These are phyloP conservation scores for Pisolithus albus DNA, from an alignment of 768 basidiomycete species.

Conservation along the genomic window DNA sequence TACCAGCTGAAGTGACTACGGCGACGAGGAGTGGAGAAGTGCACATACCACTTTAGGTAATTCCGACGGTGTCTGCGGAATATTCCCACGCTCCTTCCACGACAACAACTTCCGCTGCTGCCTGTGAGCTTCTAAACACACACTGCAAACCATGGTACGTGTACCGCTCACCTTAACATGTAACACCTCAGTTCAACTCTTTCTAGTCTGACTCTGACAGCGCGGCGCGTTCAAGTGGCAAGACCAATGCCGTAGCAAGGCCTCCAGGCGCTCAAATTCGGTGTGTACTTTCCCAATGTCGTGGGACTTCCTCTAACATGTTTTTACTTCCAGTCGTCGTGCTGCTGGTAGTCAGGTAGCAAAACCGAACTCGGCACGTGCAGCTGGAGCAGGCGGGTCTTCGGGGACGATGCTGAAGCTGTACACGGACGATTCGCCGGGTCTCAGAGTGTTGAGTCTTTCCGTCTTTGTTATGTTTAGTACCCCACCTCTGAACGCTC, in stretches of 20 bases:
- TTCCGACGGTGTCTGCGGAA: slow-evolving; percentile 8
- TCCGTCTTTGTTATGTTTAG: neutral
- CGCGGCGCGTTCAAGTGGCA: slow-evolving; percentile 38
- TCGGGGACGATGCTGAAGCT: slow-evolving; percentile 98
- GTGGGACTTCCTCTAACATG: neutral
- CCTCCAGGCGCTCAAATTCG: slow-evolving; percentile 79
- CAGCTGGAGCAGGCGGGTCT: slow-evolving; percentile 93
- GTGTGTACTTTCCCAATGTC: slow-evolving; percentile 34
- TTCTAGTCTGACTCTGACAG: slow-evolving; percentile 79
- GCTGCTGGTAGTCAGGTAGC: slow-evolving; percentile 58
- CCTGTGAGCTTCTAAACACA: neutral
- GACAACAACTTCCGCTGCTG: slow-evolving; percentile 5
- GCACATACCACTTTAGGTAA: slow-evolving; percentile 10
- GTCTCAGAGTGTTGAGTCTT: slow-evolving; percentile 85
- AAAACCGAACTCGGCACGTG: slow-evolving; percentile 80
- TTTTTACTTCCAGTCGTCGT: slow-evolving; percentile 48
- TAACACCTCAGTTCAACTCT: too few relatives aligned
- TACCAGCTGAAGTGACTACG: neutral
- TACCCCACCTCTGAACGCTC: slow-evolving; percentile 5
- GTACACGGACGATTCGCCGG: slow-evolving; percentile 97
- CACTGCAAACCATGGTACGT: slow-evolving; percentile 28
- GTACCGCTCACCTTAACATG: neutral
- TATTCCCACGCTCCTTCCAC: slow-evolving; percentile 22
- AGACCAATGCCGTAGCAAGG: slow-evolving; percentile 50
- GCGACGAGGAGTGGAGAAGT: neutral